Percentiles rank a stretch among this genome's conserved stretches.
Conservation (phyloP, 2,329 filamentous ascomycete species). For the Ascochyta lentis region DNA sequence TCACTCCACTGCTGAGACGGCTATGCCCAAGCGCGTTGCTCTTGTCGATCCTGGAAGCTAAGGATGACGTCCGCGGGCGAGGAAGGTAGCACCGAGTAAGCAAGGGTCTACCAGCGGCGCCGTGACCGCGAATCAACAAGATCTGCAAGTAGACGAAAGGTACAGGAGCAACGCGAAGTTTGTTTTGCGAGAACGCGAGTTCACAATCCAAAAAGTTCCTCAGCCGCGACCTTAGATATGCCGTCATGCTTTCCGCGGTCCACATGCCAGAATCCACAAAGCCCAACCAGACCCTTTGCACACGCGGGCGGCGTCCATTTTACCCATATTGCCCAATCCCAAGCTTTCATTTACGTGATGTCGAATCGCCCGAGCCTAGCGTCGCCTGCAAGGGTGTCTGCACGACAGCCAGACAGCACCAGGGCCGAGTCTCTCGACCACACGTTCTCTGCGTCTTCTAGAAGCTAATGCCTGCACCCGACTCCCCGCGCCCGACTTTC, state of each 20-base stretch:
- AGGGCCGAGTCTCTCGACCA: constrained; percentile 3
- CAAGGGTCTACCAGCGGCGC: constrained; percentile 19
- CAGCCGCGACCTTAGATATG: constrained; percentile 21
- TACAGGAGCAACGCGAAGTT: neutral
- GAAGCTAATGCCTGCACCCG: constrained; percentile 17
- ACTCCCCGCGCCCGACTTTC: constrained; percentile 2
- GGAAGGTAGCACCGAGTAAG: constrained; percentile 15
- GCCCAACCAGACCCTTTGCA: constrained; percentile 3
- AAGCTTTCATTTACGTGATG: constrained; percentile 41
- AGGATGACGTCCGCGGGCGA: constrained; percentile 19
- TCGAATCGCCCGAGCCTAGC: constrained; percentile 23
- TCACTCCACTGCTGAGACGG: constrained; percentile 27
- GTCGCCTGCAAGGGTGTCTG: neutral
- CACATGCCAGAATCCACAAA: neutral
- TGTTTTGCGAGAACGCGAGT: constrained; percentile 1
- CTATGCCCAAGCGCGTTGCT: constrained; percentile 34
- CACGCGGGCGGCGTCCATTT: neutral
- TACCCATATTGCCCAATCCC: constrained; percentile 30
- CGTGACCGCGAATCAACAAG: constrained; percentile 18
- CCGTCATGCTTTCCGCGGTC: constrained; percentile 26
- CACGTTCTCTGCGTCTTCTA: constrained; percentile 12
- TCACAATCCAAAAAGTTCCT: constrained; percentile 19
- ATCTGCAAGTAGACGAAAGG: neutral
- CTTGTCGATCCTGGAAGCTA: constrained; percentile 35
- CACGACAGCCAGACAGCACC: constrained; percentile 2